Evolutionary conservation across 331 rosid genomes (phyloP).

Genomic region (Malus hybrid): DNA sequence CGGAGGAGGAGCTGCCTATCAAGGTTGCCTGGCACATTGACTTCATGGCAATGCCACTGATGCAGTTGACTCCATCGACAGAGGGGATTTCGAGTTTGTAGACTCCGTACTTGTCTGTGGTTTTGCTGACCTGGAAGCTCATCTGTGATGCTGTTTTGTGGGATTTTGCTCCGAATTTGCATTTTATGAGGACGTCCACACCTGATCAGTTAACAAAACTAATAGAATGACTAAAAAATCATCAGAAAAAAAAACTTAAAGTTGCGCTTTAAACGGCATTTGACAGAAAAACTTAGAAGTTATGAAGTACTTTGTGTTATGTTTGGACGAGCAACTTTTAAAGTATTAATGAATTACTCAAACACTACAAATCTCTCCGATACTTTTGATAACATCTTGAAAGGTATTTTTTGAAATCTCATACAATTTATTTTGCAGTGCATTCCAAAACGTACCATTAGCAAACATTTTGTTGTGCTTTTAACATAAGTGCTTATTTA

Average conservation of each 20-base stretch:
- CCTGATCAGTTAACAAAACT: slow-evolving; percentile 25
- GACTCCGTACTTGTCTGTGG: slow-evolving; percentile 45
- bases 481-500: neutral
- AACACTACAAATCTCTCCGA: neutral
- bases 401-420: neutral
- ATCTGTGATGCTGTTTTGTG: slow-evolving; percentile 37
- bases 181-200: slow-evolving; percentile 55
- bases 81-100: slow-evolving; percentile 53
- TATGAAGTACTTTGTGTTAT: neutral
- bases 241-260: neutral
- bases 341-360: neutral
- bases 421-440: neutral
- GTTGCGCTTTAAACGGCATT: no score
- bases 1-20: slow-evolving; percentile 27
- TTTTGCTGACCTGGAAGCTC: slow-evolving; percentile 44
- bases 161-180: slow-evolving; percentile 58
- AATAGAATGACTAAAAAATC: neutral
- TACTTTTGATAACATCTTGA: neutral
- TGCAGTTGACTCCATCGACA: slow-evolving; percentile 51
- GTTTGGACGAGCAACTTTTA: neutral
- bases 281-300: neutral
- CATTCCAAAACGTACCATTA: neutral
- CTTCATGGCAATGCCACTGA: slow-evolving; percentile 38
- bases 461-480: neutral
- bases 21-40: slow-evolving; percentile 55